Conservation (phyloP, 2,329 filamentous ascomycete species). For the Harringtonia lauricola region DNA sequence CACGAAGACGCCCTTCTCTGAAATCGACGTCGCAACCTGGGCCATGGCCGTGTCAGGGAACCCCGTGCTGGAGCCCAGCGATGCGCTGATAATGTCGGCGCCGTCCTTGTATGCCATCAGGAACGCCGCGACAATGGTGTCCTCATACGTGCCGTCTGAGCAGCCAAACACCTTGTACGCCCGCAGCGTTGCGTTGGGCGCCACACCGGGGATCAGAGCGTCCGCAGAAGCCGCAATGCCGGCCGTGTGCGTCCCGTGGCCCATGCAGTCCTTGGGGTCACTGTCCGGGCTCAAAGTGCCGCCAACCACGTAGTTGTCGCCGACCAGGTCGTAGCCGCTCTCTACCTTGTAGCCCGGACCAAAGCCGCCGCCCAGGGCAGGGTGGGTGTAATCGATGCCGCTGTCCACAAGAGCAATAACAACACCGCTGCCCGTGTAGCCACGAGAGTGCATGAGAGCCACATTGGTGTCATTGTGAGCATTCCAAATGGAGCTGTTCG, state of each 20-base stretch:
- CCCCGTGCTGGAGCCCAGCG: slow-evolving; percentile 20
- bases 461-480: slow-evolving; percentile 6
- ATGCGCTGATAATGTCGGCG: slow-evolving; percentile 27
- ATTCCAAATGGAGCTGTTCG: not conserved
- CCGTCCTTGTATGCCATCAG: slow-evolving; percentile 23
- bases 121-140: slow-evolving; percentile 23
- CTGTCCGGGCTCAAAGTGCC: slow-evolving; percentile 30
- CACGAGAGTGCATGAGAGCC: slow-evolving; percentile 4
- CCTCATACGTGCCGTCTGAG: slow-evolving; percentile 14
- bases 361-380: slow-evolving; percentile 6
- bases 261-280: slow-evolving; percentile 39
- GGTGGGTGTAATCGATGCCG: not conserved
- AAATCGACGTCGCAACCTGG: slow-evolving; percentile 26
- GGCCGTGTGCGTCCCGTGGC: slow-evolving; percentile 51
- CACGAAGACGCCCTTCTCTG: slow-evolving; percentile 26
- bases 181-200: slow-evolving; percentile 14
- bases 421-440: not conserved
- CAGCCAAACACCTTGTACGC: slow-evolving; percentile 16
- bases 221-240: slow-evolving; percentile 49
- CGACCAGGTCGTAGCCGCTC: slow-evolving; percentile 9
- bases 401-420: not conserved
- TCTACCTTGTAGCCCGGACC: slow-evolving; percentile 8
- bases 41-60: slow-evolving; percentile 24
- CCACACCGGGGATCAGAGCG: slow-evolving; percentile 22
- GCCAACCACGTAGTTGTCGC: slow-evolving; percentile 2